A percentile compares a stretch with the other conserved stretches of the same genome.
Evolutionary conservation across 345 rosid species (phyloP).

Genomic region (Rubroshorea leprosula): DNA sequence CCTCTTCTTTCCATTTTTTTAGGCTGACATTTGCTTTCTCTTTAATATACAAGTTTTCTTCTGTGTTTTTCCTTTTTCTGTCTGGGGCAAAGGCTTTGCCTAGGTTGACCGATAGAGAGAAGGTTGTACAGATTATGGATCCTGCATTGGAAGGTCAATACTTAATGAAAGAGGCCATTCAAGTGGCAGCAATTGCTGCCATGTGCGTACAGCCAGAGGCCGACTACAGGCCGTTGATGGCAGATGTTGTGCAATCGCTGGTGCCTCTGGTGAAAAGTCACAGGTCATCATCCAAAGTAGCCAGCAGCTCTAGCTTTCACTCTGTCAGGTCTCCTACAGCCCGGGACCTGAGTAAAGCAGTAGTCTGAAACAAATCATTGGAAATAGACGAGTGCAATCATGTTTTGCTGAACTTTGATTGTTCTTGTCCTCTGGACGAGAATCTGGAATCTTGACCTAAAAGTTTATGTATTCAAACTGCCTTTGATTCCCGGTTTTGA

Average conservation of each 20-base stretch:
- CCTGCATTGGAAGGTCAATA: conserved; percentile 75
- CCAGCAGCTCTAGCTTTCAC: too few relatives aligned
- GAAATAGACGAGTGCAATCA: too few relatives aligned
- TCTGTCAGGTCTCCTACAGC: too few relatives aligned
- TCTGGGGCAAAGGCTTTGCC: conserved; percentile 60
- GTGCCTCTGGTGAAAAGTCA: conserved; percentile 69
- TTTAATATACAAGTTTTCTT: neutral
- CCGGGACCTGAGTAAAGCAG: too few relatives aligned
- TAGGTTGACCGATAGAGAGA: conserved; percentile 65
- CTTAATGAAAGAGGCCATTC: conserved; percentile 74
- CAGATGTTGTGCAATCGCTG: conserved; percentile 86
- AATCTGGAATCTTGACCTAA: too few relatives aligned
- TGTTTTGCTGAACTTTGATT: too few relatives aligned
- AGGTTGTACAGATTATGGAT: conserved; percentile 83
- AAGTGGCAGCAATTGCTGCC: conserved; percentile 93
- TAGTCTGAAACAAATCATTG: too few relatives aligned
- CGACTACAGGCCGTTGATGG: conserved; percentile 92
- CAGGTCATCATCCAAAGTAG: conserved; percentile 46
- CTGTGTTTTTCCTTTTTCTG: neutral
- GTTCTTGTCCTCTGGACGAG: too few relatives aligned
- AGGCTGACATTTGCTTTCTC: too few relatives aligned
- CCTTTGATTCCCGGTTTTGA: too few relatives aligned
- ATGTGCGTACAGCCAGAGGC: conserved; percentile 93
- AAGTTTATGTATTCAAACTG: too few relatives aligned
- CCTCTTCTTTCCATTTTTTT: conserved; percentile 4